Evolutionary conservation across 139 green algal genomes (phyloP).

Genomic region (Ulvella scutata): DNA sequence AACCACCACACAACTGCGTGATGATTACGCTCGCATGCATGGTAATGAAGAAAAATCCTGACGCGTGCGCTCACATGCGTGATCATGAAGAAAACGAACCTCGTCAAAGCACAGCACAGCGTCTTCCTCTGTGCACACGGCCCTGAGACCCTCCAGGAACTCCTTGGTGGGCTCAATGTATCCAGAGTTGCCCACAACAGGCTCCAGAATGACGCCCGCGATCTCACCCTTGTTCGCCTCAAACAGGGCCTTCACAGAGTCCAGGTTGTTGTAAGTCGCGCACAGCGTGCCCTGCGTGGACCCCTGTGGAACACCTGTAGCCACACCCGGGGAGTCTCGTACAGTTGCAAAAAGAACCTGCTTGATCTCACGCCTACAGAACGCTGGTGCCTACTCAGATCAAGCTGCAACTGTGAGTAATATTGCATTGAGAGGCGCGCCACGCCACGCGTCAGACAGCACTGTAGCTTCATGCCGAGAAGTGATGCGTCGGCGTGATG

Average conservation of each 20-base stretch:
- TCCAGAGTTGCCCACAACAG: conserved; percentile 87
- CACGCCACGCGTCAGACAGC: too few species aligned
- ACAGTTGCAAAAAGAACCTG: not conserved
- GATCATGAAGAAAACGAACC: too few species aligned
- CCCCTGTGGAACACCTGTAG: not conserved
- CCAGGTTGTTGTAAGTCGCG: conserved; percentile 61
- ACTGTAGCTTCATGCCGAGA: too few species aligned
- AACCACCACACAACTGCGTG: too few species aligned
- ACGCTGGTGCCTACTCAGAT: too few species aligned
- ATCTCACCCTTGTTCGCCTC: conserved; percentile 92
- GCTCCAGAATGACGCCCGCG: conserved; percentile 92
- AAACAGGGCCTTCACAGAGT: conserved; percentile 59
- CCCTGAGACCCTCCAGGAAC: conserved; percentile 84
- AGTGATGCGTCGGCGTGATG: too few species aligned
- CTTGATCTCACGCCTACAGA: too few species aligned
- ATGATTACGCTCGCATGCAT: not conserved
- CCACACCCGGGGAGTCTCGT: not conserved
- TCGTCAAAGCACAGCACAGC: conserved; percentile 97
- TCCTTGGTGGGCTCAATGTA: conserved; percentile 90
- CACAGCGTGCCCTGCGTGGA: conserved; percentile 33
- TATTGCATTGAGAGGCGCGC: too few species aligned
- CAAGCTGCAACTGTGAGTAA: too few species aligned
- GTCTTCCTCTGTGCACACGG: conserved; percentile 68
- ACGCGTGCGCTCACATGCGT: too few species aligned
- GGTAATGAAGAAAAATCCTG: too few species aligned